Evolutionary conservation across 2,329 filamentous ascomycete species (phyloP), one percentile per base, ranked within the genome.

Genomic region (Phymatotrichopsis omnivora): DNA sequence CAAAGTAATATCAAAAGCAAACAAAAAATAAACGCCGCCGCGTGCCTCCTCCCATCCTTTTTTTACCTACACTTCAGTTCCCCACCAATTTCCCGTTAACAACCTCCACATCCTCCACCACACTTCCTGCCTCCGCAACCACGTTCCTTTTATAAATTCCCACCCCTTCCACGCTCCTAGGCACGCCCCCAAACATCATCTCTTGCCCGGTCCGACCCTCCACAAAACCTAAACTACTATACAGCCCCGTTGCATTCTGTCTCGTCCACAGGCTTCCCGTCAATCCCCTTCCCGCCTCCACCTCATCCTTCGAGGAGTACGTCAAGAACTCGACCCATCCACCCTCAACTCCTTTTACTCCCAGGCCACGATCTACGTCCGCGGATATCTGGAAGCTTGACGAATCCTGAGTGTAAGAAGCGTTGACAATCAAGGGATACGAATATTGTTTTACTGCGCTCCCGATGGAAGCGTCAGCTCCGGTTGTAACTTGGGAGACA

Each of bases 401-500:
- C 12, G 7, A 4, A 22, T 34, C 32, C 1, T 41, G 16, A 11
- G 25, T 24, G 10, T 41, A 50, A 3, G 40, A 34, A 1, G 48
- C 33, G 4, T 30, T 36, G n/a, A 53, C 8, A 1, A 14, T 22
- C 1, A 53, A 37, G 2, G 47, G 50, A 38, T 37, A 46, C 5
- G 28, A 20, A 31, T 44, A 51, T 7, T 33, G 44, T 2, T 23
- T 12, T 5, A 35, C 17, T 1, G 16, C 49, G 1, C 52, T 53
- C 3, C 60, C 50, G 51, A 64, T 54, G 1, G 61, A 61, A 25
- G 58, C 54, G 35, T 73, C 71, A 1, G 61, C 60, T 5, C 76
- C 76, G 0, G 61, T 64, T 1, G 72, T 77, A 19, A 58, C 63
- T 43, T 75, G 72, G 16, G 62, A 67, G 25, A 68, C 73, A 20